Percentiles rank a stretch among this genome's conserved stretches.
Conservation (phyloP, 2,329 filamentous ascomycete genomes). For the Chrysoporthe cubensis region DNA sequence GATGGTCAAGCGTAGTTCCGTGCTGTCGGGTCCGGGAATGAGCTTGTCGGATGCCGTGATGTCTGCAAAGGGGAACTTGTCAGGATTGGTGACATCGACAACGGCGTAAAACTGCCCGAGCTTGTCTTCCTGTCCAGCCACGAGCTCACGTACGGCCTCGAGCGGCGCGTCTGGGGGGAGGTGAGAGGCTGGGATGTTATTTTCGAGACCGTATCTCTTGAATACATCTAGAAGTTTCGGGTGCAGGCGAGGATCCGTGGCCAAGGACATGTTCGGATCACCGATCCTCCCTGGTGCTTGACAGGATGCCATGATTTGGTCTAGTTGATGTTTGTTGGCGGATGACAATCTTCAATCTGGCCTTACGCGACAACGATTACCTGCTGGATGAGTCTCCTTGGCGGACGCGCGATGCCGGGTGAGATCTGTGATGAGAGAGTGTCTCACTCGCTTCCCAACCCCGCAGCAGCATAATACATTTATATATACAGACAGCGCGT, state of each 20-base stretch:
- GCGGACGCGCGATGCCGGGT: no score
- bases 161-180: not conserved
- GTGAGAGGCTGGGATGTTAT: not conserved
- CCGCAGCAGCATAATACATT: no score
- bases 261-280: slow-evolving; percentile 7
- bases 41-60: slow-evolving; percentile 8
- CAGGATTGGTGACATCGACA: not conserved
- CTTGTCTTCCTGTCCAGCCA: not conserved
- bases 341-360: no score
- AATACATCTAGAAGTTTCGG: not conserved
- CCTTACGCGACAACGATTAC: no score
- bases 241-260: slow-evolving; percentile 8
- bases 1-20: slow-evolving; percentile 11
- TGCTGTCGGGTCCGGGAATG: not conserved
- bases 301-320: not conserved
- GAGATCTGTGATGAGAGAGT: no score
- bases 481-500: no score
- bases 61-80: not conserved
- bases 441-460: no score
- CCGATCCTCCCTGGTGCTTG: slow-evolving; percentile 8
- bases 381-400: no score
- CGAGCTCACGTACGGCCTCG: not conserved
- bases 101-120: not conserved
- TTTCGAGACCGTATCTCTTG: not conserved
- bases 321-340: not conserved